Evolutionary conservation across 2,329 filamentous ascomycete species (phyloP), one percentile per base, ranked within the genome.

Genomic region (Stylonectria norvegica): DNA sequence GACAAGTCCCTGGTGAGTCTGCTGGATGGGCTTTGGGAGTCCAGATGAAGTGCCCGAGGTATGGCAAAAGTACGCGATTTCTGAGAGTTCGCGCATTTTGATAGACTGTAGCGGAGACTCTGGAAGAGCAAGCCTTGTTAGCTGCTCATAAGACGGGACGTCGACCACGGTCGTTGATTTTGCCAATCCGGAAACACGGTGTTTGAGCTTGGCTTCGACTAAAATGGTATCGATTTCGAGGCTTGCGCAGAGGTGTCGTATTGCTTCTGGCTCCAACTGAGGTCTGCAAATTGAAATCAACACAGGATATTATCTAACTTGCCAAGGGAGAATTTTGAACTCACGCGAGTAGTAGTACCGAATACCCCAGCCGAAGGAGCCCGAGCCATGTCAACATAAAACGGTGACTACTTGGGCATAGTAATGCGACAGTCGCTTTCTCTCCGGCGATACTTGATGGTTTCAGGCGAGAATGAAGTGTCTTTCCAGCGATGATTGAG

Each of bases 1-100:
- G 4, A 79, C 69, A 3, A 72, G 76, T 9, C 68, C 75, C 32
- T 67, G 14, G 11, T 55, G 67, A 52, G 66, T 70, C 43, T 84
- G 79, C 0, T 71, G 69, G 1, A 85, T 81, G 1, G 78, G 76
- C 43, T 84, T 84, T 1, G 81, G 80, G 2, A 79, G 56, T 0
- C 80, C 80, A 1, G 74, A 76, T 0, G 79, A 82, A 3, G 81
- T 85, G 1, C 80, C 81, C 1, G 81, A 85, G 0, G 79, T 82
- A 51, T 85, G 80, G 48, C 76, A 73, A 17, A 81, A 63, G 55
- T 81, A 83, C 0, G 79, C 79, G 11, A 72, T 56, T 10, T 74
- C 68, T 2, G 45, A 28, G 4, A 36, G n/a, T 2, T 20, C 12
- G 1, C 6, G 22, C 4, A 20, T 9, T 4, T 6, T 23, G 1